Evolutionary conservation across 1,139 yeast genomes (phyloP), one percentile per base, ranked within the genome.

Genomic region (Blastobotrys niveus): DNA sequence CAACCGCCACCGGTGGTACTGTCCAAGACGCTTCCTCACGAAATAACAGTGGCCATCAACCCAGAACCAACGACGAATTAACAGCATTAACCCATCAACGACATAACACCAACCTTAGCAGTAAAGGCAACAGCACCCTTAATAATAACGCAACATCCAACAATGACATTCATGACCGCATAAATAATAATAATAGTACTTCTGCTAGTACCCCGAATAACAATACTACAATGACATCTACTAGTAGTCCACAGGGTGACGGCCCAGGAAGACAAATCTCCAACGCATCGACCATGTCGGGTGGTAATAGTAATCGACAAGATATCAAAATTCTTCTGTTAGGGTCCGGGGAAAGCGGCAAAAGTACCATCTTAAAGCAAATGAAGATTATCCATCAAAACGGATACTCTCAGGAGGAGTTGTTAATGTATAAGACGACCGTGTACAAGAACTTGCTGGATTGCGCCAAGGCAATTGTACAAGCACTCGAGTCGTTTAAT

Each of bases 341-440:
- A 45, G 89, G 88, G 5, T 78, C 86, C 0, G 89, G 89, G 3
- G 89, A 82, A 58, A 75, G 82, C 51, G 89, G 89, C 7, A 82
- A 82, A 59, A 79, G 86, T 10, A 82, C 89, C 20, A 78, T 82
- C 48, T 76, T 82, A 36, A 82, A 81, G 59, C 89, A 82, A 62
- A 82, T 82, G 79, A 82, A 82, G 58, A 82, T 82, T 46, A 71
- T 82, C 48, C 87, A 82, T 58, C 83, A 80, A 58, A 72, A 77
- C 55, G 88, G 88, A 3, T 82, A 79, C 59, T 63, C 80, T 3
- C 72, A 70, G 48, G 79, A 77, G 45, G 88, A 82, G 57, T 63
- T 77, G 43, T 65, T 70, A 50, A 82, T 80, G 58, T 80, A 79
- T 62, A 76, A 74, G 58, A 82, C 84, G 2, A 79, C 80, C 54